phyloP scores from a whole-genome alignment of 2,329 filamentous ascomycete genomes.

The Aphanoascus verrucosus region DNA sequence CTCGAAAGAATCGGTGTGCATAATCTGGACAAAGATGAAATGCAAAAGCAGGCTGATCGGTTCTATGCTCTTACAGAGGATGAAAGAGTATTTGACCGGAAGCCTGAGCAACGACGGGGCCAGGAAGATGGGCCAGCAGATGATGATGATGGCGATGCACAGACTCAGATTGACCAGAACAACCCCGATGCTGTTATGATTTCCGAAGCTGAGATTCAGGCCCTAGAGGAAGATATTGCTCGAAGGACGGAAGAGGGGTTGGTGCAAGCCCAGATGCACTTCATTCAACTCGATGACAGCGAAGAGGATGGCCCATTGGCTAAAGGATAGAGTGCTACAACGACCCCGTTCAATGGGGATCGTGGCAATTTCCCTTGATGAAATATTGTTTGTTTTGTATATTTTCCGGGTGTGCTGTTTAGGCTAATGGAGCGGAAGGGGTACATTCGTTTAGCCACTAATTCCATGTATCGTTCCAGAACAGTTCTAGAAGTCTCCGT shows the following conservation, averaged over 20 bases:
- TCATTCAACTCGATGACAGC: slow-evolving; percentile 14
- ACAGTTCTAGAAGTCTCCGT: not conserved
- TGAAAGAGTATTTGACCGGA: slow-evolving; percentile 25
- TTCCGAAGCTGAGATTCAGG: slow-evolving; percentile 18
- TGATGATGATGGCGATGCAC: not conserved
- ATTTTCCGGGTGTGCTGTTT: not conserved
- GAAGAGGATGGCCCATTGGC: not conserved
- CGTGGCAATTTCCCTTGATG: not conserved
- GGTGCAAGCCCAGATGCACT: slow-evolving; percentile 16
- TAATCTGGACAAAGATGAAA: slow-evolving; percentile 44
- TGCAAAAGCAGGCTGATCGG: slow-evolving; percentile 35
- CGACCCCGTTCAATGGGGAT: not conserved
- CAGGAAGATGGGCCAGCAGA: not conserved
- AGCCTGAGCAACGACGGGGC: slow-evolving; percentile 21
- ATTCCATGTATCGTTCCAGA: not conserved
- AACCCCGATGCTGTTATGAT: not conserved
- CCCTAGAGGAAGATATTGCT: slow-evolving; percentile 24
- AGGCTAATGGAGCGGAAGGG: not conserved
- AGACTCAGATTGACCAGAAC: not conserved
- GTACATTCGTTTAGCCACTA: not conserved
- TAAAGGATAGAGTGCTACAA: too few relatives aligned
- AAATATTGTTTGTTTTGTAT: not conserved
- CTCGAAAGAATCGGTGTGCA: slow-evolving; percentile 59
- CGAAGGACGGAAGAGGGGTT: slow-evolving; percentile 25
- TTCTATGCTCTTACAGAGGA: slow-evolving; percentile 29